Percentiles rank a stretch among this genome's conserved stretches.
Conservation (phyloP, 164 flowering plant genomes). For the Nymphaea colorata region DNA sequence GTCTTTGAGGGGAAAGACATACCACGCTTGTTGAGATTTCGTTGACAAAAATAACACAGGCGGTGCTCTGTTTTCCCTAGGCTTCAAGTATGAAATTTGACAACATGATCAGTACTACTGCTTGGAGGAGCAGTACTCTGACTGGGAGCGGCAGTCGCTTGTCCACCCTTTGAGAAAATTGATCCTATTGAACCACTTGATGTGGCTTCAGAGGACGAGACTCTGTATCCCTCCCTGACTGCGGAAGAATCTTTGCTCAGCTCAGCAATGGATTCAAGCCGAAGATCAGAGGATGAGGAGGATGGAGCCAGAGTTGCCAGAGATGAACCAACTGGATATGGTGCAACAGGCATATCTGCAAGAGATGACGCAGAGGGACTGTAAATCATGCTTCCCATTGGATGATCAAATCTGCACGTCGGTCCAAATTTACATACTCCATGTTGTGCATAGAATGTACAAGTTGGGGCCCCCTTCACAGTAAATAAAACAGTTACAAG, state of each 20-base stretch:
- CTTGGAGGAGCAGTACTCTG: slow-evolving; percentile 32
- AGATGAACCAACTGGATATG: slow-evolving; percentile 79
- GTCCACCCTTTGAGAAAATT: too few relatives aligned
- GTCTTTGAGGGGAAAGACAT: too few relatives aligned
- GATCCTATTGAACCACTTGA: slow-evolving; percentile 56
- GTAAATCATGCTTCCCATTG: slow-evolving; percentile 64
- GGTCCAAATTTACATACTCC: slow-evolving; percentile 88
- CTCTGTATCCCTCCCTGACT: slow-evolving; percentile 28
- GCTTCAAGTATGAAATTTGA: neutral
- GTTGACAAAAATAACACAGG: neutral
- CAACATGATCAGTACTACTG: slow-evolving; percentile 9
- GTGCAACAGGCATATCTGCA: slow-evolving; percentile 89
- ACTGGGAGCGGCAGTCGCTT: slow-evolving; percentile 26
- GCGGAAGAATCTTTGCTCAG: neutral
- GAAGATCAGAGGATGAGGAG: slow-evolving; percentile 71
- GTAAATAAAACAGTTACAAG: neutral
- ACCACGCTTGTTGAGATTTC: neutral
- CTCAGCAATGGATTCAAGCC: neutral
- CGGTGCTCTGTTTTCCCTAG: neutral
- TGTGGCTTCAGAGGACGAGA: slow-evolving; percentile 31
- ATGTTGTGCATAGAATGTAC: slow-evolving; percentile 57
- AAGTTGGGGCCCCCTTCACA: slow-evolving; percentile 59
- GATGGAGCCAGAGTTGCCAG: slow-evolving; percentile 74
- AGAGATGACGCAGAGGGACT: slow-evolving; percentile 96
- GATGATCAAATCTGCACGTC: slow-evolving; percentile 82